These are phyloP conservation scores for Cystobasidium pallidum DNA, from an alignment of 1,284 basidiomycete species.

Conservation along the genomic window DNA sequence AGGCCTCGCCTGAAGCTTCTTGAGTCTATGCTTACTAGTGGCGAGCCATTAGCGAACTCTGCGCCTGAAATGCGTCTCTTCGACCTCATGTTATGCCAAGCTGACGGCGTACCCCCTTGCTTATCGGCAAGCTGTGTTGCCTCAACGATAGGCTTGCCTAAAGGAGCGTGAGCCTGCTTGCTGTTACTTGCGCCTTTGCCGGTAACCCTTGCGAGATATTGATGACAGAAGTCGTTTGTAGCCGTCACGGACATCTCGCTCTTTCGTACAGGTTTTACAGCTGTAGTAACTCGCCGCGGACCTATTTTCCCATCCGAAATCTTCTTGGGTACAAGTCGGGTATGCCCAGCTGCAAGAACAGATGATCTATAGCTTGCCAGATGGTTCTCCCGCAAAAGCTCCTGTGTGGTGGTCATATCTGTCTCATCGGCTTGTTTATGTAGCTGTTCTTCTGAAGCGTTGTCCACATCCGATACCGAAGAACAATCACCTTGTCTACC, in stretches of 20 bases:
- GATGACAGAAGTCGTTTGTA: background rate
- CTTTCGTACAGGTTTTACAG: background rate
- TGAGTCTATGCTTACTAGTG: background rate
- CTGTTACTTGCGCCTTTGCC: background rate
- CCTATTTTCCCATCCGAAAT: constrained; percentile 5
- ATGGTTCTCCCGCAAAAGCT: background rate
- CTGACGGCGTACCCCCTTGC: constrained; percentile 1
- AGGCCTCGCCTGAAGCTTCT: background rate
- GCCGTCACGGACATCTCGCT: background rate
- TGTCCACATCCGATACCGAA: too few species aligned
- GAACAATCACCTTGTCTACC: too few species aligned
- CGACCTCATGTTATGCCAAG: constrained; percentile 20
- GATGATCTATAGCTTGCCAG: background rate
- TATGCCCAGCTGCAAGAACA: background rate
- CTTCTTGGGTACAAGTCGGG: background rate
- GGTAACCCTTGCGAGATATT: background rate
- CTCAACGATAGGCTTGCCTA: constrained; percentile 2
- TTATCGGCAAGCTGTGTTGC: background rate
- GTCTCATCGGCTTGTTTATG: background rate
- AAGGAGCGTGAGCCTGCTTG: background rate
- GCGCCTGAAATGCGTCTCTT: constrained; percentile 2
- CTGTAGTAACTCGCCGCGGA: background rate
- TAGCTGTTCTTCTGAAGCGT: background rate
- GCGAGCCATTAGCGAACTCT: background rate
- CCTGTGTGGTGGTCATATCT: background rate